Percentiles rank a stretch among this genome's conserved stretches.
Evolutionary conservation across 257 asterid species (phyloP).

Genomic region (Datura wrightii): DNA sequence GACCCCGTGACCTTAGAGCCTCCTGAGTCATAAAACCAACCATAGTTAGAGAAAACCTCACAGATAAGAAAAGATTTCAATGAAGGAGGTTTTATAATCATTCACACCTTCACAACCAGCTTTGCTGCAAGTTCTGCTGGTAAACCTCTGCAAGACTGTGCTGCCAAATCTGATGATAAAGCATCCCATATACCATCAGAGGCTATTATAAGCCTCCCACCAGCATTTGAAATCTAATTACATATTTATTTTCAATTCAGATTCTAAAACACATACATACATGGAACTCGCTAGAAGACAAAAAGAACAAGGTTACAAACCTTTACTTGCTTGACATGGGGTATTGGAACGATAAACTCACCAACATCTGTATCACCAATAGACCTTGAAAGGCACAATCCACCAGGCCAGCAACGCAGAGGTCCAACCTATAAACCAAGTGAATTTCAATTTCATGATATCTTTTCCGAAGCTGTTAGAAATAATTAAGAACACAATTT

Average conservation of each 20-base stretch:
- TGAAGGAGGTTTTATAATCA: neutral
- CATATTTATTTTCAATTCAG: slow-evolving; percentile 26
- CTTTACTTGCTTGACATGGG: slow-evolving; percentile 99
- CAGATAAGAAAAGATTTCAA: slow-evolving; percentile 11
- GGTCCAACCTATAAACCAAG: slow-evolving; percentile 82
- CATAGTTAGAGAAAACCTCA: slow-evolving; percentile 30
- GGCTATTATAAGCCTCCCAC: slow-evolving; percentile 97
- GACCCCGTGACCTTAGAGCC: slow-evolving; percentile 96
- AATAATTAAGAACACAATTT: neutral
- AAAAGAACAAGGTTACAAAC: slow-evolving; percentile 45
- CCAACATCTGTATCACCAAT: slow-evolving; percentile 99
- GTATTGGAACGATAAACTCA: slow-evolving; percentile 92
- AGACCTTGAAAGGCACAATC: slow-evolving; percentile 96
- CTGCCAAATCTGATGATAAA: slow-evolving; percentile 81
- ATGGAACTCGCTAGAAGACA: neutral
- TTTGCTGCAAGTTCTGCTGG: slow-evolving; percentile 98
- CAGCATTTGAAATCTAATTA: slow-evolving; percentile 88
- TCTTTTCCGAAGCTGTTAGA: neutral
- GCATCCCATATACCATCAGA: slow-evolving; percentile 99
- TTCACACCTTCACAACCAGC: slow-evolving; percentile 88
- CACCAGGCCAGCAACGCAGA: slow-evolving; percentile 99
- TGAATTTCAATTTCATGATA: slow-evolving; percentile 18
- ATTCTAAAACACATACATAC: slow-evolving; percentile 12
- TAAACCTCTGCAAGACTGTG: slow-evolving; percentile 93
- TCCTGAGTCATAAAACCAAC: slow-evolving; percentile 60